Base-by-base conservation (phyloP, 2,329 filamentous ascomycete genomes). In the Colletotrichum noveboracense region DNA sequence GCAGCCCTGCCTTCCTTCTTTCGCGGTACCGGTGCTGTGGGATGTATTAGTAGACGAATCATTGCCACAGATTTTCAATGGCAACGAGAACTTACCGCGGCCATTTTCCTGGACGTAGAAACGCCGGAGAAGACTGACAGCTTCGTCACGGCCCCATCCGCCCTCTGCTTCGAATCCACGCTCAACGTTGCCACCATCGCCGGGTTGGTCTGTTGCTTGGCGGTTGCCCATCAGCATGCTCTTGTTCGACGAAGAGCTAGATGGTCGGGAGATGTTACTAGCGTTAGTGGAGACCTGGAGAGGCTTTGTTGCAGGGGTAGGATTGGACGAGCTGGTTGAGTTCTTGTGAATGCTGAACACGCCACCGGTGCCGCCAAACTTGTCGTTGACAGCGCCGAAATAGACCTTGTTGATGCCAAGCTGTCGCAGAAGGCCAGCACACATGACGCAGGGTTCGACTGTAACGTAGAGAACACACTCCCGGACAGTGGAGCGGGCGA, bases 101-200 rank as follows among this genome's bases (percentile, higher is more conserved):
- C 95, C 95, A 85, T 99, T 99, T 85, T 99, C 96, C 85, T 99
- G 97, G 36, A 99, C 95, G 84, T 99, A 99, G 85, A 99, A 99
- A 75, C 96, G 93, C 78, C 97, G 91, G 78, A 99, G 88, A 79
- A 99, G 86, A 84, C 96, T 96, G 76, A 99, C 97, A 6, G 97
- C 96, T 82, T 98, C 96, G 81, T 98, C 95, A 62, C 95, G 92
- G 80, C 95, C 95, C 88, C 97, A 93, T 2, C 96, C 96, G 52
- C 96, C 95, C 82, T 96, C 93, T 72, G 95, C 95, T 61, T 94
- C 93, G 83, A 95, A 98, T 7, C 95, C 92, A 12, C 88, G 89
- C 83, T 98, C 96, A 61, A 97, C 91, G 78, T 93, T 94, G 26
- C 91, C 91, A 71, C 93, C 94, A 78, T 91, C 88, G 12, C 90